Percentiles rank a stretch among this genome's conserved stretches.
phyloP scores from a whole-genome alignment of 2,329 filamentous ascomycete genomes.

The Nemania serpens region DNA sequence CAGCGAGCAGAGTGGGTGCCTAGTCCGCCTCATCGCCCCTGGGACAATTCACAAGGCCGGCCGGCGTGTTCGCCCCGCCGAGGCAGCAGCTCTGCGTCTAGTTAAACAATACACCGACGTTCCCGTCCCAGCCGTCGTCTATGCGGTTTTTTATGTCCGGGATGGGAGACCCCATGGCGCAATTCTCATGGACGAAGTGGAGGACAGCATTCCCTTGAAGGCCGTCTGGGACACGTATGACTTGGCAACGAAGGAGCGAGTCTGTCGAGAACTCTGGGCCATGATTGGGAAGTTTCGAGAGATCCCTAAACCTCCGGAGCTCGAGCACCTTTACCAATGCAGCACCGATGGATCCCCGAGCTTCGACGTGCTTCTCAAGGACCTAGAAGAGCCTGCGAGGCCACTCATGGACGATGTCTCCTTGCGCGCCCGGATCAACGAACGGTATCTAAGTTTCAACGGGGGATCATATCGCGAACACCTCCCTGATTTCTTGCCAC shows the following conservation, averaged over 20 bases:
- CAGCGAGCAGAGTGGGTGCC: neutral
- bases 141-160: neutral
- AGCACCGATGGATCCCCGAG: neutral
- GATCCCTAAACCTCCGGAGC: neutral
- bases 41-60: neutral
- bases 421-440: neutral
- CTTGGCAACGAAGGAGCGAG: neutral
- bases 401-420: neutral
- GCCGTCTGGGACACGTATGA: neutral
- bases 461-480: neutral
- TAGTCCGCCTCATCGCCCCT: neutral
- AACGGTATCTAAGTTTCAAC: neutral
- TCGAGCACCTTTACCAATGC: neutral
- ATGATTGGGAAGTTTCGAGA: neutral
- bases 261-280: neutral
- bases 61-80: neutral
- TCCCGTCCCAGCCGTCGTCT: neutral
- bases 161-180: neutral
- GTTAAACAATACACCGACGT: neutral
- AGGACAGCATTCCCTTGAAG: neutral
- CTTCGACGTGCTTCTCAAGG: neutral
- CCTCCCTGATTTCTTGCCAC: neutral
- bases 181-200: neutral
- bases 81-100: neutral
- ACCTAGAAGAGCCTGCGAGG: neutral